Percentiles rank a stretch among this genome's conserved stretches.
Evolutionary conservation across 2,329 filamentous ascomycete genomes (phyloP).

Genomic region (Diaporthe vexans): DNA sequence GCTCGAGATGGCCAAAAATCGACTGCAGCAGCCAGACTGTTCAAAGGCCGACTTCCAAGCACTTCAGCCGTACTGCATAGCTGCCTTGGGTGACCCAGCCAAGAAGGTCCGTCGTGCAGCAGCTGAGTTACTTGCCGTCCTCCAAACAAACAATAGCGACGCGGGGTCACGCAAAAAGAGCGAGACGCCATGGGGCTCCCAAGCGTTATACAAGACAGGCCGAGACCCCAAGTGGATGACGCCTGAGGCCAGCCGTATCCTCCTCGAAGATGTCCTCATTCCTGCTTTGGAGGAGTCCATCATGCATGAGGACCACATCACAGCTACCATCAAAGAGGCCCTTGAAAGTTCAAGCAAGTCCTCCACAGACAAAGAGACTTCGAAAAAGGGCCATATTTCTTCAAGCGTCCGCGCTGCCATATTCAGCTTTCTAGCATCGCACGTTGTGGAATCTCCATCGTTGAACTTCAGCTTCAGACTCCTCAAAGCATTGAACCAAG

Average conservation of each 20-base stretch:
- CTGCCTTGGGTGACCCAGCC: constrained; percentile 81
- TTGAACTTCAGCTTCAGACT: constrained; percentile 78
- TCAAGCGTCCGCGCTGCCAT: constrained; percentile 75
- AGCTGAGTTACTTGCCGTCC: constrained; percentile 72
- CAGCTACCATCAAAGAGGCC: constrained; percentile 71
- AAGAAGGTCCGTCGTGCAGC: constrained; percentile 83
- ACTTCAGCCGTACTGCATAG: constrained; percentile 84
- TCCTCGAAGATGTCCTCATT: constrained; percentile 77
- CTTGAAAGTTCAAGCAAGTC: constrained; percentile 66
- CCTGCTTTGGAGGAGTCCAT: constrained; percentile 88
- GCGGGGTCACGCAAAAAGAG: constrained; percentile 56
- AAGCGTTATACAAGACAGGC: constrained; percentile 73
- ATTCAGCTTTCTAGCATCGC: constrained; percentile 80
- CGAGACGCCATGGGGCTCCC: constrained; percentile 70
- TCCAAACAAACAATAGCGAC: constrained; percentile 52
- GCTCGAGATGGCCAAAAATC: constrained; percentile 73
- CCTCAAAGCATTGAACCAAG: constrained; percentile 78
- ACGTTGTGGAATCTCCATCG: constrained; percentile 78
- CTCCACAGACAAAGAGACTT: constrained; percentile 44
- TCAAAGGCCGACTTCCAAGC: constrained; percentile 78
- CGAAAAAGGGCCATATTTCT: constrained; percentile 66
- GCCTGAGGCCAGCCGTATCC: constrained; percentile 67
- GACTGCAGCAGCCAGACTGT: constrained; percentile 66
- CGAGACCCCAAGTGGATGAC: constrained; percentile 70
- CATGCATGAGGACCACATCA: constrained; percentile 81